Base-by-base conservation (phyloP, 2,329 filamentous ascomycete species). In the Beauveria sp. region DNA sequence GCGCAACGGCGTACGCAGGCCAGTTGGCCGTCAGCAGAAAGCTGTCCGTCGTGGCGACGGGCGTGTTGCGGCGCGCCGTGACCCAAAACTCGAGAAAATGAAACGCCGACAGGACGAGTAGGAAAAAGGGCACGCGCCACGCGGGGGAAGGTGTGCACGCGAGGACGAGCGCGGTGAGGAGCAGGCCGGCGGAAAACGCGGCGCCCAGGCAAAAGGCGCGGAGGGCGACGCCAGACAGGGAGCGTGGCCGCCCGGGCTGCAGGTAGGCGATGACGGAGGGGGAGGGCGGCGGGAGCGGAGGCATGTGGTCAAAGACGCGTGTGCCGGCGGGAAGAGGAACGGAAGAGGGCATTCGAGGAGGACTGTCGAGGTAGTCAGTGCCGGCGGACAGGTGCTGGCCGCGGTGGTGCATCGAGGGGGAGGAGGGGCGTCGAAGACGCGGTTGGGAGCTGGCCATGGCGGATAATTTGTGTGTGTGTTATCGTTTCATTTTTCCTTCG, bases 1-100 rank as follows among this genome's bases (percentile, higher is more conserved):
- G 93, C 2, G 95, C 95, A 67, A 91, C 82, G 65, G 89, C 89
- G 75, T 98, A 98, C 6, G 85, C 86, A 49, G 83, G 84, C 73
- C 95, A 95, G 74, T 99, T 99, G 55, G 85, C 86, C 43, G 87
- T 88, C 42, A 98, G 81, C 16, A 99, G 84, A 73, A 96, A 99
- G 42, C 90, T 89, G 59, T 84, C 83, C 22, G 93, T 79, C 26
- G 81, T 83, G 22, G 90, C 91, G 57, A 86, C 81, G 18, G 82
- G 80, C 0, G 90, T 91, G 75, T 98, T 98, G 77, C 89, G 90
- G 61, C 82, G 79, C 9, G 93, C 93, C 0, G 93, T 97, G 38
- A 88, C 91, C 81, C 87, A 96, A 80, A 93, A 99, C 76, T 99
- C 95, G 74, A 98, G 87, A 76, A 96, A 98, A 79, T 99, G 95